Conservation (phyloP, 2,329 filamentous ascomycete species). For the Colletotrichum sublineola region DNA sequence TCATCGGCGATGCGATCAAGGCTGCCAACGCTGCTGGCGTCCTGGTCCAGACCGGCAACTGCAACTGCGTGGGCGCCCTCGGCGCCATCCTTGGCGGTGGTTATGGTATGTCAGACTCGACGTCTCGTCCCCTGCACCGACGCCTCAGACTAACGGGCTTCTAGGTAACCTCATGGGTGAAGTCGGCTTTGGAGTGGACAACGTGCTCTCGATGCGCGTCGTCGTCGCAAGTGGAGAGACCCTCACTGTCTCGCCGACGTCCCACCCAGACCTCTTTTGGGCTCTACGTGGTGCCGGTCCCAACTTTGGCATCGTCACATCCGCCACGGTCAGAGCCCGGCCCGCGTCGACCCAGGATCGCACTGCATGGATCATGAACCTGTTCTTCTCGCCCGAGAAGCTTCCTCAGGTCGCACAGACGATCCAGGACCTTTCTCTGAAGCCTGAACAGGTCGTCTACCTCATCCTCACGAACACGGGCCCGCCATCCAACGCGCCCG, state of each 20-base stretch:
- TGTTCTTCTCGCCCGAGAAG: slow-evolving; percentile 46
- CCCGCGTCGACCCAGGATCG: slow-evolving; percentile 47
- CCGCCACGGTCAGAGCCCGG: slow-evolving; percentile 58
- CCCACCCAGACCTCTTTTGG: slow-evolving; percentile 60
- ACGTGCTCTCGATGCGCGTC: slow-evolving; percentile 50
- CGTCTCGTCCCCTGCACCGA: too few relatives aligned
- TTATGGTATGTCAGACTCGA: slow-evolving; percentile 12
- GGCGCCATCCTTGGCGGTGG: slow-evolving; percentile 44
- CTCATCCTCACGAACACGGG: slow-evolving; percentile 49
- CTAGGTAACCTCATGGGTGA: slow-evolving; percentile 37
- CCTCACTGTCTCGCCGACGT: slow-evolving; percentile 44
- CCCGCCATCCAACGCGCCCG: slow-evolving; percentile 41
- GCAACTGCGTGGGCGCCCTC: slow-evolving; percentile 47
- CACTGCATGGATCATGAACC: slow-evolving; percentile 45
- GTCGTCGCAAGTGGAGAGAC: slow-evolving; percentile 47
- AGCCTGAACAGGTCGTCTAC: slow-evolving; percentile 52
- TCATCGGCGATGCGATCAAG: slow-evolving; percentile 34
- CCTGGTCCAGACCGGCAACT: slow-evolving; percentile 44
- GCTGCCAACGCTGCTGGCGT: slow-evolving; percentile 34
- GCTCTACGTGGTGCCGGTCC: slow-evolving; percentile 63
- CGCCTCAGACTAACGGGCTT: not conserved
- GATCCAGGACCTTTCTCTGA: slow-evolving; percentile 53
- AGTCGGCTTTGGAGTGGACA: slow-evolving; percentile 48
- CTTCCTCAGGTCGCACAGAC: slow-evolving; percentile 51
- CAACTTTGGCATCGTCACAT: slow-evolving; percentile 64